These are phyloP conservation scores for Zygnema circumcarinatum DNA, from an alignment of 139 green algal genomes.

Conservation along the genomic window DNA sequence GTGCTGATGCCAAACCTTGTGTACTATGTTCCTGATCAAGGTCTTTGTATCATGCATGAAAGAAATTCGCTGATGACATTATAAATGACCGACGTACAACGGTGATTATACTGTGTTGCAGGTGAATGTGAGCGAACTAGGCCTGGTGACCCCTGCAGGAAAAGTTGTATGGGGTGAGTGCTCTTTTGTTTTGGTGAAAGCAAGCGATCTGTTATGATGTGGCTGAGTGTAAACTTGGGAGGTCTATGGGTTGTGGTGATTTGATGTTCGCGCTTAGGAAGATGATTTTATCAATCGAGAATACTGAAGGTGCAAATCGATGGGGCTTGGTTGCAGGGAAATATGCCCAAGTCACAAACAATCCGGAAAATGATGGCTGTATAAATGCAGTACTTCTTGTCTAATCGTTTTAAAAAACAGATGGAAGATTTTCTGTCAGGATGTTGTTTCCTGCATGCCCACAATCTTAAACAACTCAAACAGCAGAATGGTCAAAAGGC, in stretches of 20 bases:
- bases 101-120: too few species aligned
- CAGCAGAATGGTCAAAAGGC: too few species aligned
- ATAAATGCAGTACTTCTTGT: constrained; percentile 99
- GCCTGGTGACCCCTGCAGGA: constrained; percentile 95
- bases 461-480: too few species aligned
- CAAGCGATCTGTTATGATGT: not conserved
- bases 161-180: constrained; percentile 99
- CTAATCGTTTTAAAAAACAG: too few species aligned
- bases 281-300: not conserved
- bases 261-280: too few species aligned
- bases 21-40: not conserved
- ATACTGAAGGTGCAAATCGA: not conserved
- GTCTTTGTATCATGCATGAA: constrained; percentile 11
- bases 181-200: constrained; percentile 57
- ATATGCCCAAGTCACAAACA: constrained; percentile 91
- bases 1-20: not conserved
- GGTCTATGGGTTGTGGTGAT: not conserved
- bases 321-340: constrained; percentile 50
- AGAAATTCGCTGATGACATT: not conserved
- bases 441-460: too few species aligned
- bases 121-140: constrained; percentile 98
- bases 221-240: not conserved
- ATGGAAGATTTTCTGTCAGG: too few species aligned
- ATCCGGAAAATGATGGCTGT: constrained; percentile 97
- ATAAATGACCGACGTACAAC: too few species aligned